Evolutionary conservation across 371 early-diverging fungal genomes (phyloP), one percentile per base, ranked within the genome.

Genomic region (Lichtheimia ramosa): DNA sequence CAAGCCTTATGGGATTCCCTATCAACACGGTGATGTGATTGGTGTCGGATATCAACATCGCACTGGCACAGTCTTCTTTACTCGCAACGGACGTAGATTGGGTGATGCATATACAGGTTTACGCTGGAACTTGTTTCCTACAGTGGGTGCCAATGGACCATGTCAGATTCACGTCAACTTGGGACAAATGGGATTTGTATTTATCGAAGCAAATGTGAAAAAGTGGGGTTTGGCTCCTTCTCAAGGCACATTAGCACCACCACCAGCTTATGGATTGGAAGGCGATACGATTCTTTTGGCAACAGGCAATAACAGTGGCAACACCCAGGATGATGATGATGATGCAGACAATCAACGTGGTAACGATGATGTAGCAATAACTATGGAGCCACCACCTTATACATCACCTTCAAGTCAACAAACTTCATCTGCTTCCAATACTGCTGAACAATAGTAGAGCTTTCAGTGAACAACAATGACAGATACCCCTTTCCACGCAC

Each of bases 191-290:
- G 74, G 74, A 3, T 85, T 85, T 63, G 83, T 85, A 10, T 85
- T 89, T 78, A 83, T 91, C n/a, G 91, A 91, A 53, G 91, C 91
- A 42, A 91, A 91, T 65, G 90, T 91, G 18, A 89, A 90, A 63
- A 86, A 87, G 58, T 91, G 91, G 91, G 91, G 91, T 0, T 65
- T 91, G 20, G 91, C 89, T 7, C 90, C 91, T 8, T 65, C 79
- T 4, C 83, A 86, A 63, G 91, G 90, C 8, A 77, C 84, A 4
- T 54, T 84, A 16, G 71, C 78, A 15, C 91, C 91, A 15, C 90
- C 91, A 13, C 86, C 86, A 5, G 83, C 86, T n/a, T 85, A 85
- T 60, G 86, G 86, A 1, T 61, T 62, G 3, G 86, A 83, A 57
- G 69, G 68, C 21, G 86, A 71, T 53, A 73, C 83, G 0, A 58